Conservation (phyloP, 495 filamentous ascomycete genomes). For the Parmelia sp. region DNA sequence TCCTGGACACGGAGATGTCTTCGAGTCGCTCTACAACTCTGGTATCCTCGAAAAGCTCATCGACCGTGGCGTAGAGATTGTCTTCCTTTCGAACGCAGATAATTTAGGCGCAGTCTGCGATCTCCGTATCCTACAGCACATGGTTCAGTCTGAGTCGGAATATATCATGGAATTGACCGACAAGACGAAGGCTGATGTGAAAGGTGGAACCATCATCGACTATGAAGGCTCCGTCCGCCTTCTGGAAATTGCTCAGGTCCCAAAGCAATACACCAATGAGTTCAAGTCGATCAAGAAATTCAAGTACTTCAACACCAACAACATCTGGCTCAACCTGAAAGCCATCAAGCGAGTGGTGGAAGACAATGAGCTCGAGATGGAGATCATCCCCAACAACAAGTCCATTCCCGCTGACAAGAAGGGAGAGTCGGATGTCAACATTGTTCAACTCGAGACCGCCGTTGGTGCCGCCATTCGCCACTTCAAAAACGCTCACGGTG, state of each 20-base stretch:
- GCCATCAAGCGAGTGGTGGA: conserved; percentile 98
- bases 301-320: conserved; percentile 99
- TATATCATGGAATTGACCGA: conserved; percentile 99
- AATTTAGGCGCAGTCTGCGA: conserved; percentile 98
- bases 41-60: conserved; percentile 95
- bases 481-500: conserved; percentile 96
- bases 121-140: conserved; percentile 95
- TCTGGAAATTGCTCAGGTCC: conserved; percentile 98
- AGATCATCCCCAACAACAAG: conserved; percentile 99
- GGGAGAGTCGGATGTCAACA: conserved; percentile 95
- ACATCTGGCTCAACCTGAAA: conserved; percentile 98
- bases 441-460: conserved; percentile 97
- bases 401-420: conserved; percentile 98
- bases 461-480: conserved; percentile 98
- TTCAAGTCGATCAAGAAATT: conserved; percentile 99
- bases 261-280: conserved; percentile 98
- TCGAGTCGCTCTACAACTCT: conserved; percentile 99
- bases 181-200: conserved; percentile 99
- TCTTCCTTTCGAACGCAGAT: conserved; percentile 99
- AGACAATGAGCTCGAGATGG: conserved; percentile 97
- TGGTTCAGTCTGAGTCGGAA: conserved; percentile 90
- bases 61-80: conserved; percentile 86
- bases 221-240: conserved; percentile 94
- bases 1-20: conserved; percentile 98
- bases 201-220: conserved; percentile 99